Conservation (phyloP, 2,329 filamentous ascomycete genomes). For the Monilinia polystroma region DNA sequence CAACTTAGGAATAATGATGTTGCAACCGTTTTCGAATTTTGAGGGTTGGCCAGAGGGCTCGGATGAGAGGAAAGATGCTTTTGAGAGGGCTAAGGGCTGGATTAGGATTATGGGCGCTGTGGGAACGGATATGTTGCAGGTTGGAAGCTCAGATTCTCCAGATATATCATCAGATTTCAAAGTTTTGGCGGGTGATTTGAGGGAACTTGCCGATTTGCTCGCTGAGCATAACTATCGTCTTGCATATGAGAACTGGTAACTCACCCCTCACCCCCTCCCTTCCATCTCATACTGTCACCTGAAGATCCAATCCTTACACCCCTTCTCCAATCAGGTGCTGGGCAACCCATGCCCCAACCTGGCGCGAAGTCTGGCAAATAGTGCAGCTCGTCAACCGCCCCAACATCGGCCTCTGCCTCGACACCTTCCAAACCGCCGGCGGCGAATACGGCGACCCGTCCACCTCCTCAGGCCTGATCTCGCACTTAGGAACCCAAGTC, state of each 20-base stretch:
- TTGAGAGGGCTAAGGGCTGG: slow-evolving; percentile 64
- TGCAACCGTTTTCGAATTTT: slow-evolving; percentile 75
- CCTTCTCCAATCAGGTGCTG: slow-evolving; percentile 54
- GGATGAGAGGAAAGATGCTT: slow-evolving; percentile 59
- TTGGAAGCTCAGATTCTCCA: slow-evolving; percentile 36
- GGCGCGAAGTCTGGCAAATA: slow-evolving; percentile 69
- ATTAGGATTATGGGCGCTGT: slow-evolving; percentile 67
- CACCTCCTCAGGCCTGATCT: slow-evolving; percentile 58
- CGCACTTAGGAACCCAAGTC: slow-evolving; percentile 44
- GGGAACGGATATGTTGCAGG: slow-evolving; percentile 70
- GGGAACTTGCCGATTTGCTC: slow-evolving; percentile 62
- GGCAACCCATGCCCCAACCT: slow-evolving; percentile 67
- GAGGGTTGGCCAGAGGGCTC: slow-evolving; percentile 68
- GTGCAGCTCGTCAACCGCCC: slow-evolving; percentile 59
- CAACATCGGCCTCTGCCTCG: slow-evolving; percentile 73
- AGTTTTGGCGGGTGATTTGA: slow-evolving; percentile 59
- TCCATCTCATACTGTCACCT: not conserved
- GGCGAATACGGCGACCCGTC: slow-evolving; percentile 73
- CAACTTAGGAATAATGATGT: slow-evolving; percentile 62
- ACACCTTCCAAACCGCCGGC: slow-evolving; percentile 74
- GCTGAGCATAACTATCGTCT: slow-evolving; percentile 57
- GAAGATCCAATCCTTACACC: not conserved
- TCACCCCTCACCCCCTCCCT: not conserved
- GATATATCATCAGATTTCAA: slow-evolving; percentile 34
- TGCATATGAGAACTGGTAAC: slow-evolving; percentile 70